Base-by-base conservation (phyloP, 2,329 filamentous ascomycete species). In the Aspergillus sp. region DNA sequence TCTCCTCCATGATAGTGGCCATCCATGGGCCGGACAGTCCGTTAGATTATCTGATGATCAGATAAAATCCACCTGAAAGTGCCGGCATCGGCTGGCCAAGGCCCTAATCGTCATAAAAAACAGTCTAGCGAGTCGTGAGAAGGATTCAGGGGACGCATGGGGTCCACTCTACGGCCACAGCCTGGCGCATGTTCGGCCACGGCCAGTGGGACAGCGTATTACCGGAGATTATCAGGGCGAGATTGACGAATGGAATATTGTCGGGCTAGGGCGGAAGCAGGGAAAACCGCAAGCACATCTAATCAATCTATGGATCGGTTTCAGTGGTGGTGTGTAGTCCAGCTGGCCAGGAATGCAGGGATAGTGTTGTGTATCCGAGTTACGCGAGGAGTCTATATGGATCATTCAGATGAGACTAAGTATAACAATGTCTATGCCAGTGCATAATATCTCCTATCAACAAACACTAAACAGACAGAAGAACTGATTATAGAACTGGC, bases 21-120 rank as follows among this genome's bases (percentile, higher is more conserved):
- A 34, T 34, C 32, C 32, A 11, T 34, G 32, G 32, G 10, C 34
- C 25, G 25, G 25, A 3, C 25, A 29, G 25, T 29, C 14, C 34
- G 34, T 19, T 32, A 42, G 40, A 42, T 42, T 19, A 42, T 42
- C 40, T 42, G 40, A 42, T 42, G 40, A 42, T 42, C 40, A 20
- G 40, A 42, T 42, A 42, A 42, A 42, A 42, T 21, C 40, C 40
- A 42, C n/a, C n/a, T 4, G 43, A 21, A 10, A 47, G 17, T 31
- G 42, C 14, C 11, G 49, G 42, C 20, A 45, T 42, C 40, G 40
- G 40, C 40, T 17, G 16, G 34, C 34, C 34, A 38, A 38, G 34
- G 16, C 34, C 14, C 34, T 38, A 38, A 38, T 29, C 25, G 25
- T 29, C 25, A 3, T 29, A 10, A 29, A 29, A 29, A 29, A 7